These are phyloP conservation scores for Sugiyamaella chiloensis DNA, from an alignment of 805 yeast species.

Conservation along the genomic window DNA sequence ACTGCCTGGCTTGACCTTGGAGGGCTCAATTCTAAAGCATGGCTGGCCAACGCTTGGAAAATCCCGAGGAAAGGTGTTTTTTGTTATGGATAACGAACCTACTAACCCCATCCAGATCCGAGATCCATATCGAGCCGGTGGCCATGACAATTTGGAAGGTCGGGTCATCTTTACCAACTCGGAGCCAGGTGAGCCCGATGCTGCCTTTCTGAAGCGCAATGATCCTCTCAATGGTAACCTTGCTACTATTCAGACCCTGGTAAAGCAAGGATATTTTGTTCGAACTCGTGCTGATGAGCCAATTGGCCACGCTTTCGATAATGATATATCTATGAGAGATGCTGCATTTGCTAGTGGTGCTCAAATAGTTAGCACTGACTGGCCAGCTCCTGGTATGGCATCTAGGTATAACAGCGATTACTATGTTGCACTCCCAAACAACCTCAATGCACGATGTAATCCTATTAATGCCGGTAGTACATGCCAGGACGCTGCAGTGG, in stretches of 20 bases:
- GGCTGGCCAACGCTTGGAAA: not conserved
- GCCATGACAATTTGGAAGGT: not conserved
- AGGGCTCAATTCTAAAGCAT: not conserved
- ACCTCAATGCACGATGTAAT: conserved; percentile 1
- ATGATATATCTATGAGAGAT: not conserved
- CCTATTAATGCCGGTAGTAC: not conserved
- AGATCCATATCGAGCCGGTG: conserved; percentile 1
- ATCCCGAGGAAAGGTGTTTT: not conserved
- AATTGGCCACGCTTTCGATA: not conserved
- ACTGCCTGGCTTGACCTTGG: not conserved
- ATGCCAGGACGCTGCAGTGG: not conserved
- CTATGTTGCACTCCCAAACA: not conserved
- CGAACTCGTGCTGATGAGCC: conserved; percentile 8
- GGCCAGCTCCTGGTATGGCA: conserved; percentile 9
- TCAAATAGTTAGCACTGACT: conserved; percentile 6
- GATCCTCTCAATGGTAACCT: not conserved
- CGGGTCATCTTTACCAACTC: conserved; percentile 4
- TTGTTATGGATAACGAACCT: conserved; percentile 2
- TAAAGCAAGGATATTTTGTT: conserved; percentile 1
- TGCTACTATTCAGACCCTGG: not conserved
- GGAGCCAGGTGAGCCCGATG: conserved; percentile 4
- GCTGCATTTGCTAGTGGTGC: conserved; percentile 6
- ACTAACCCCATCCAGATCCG: not conserved
- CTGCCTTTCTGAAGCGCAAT: conserved; percentile 8
- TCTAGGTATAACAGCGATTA: conserved; percentile 1